Evolutionary conservation across 2,329 filamentous ascomycete genomes (phyloP).

Genomic region (Aspergillus sclerotialis): DNA sequence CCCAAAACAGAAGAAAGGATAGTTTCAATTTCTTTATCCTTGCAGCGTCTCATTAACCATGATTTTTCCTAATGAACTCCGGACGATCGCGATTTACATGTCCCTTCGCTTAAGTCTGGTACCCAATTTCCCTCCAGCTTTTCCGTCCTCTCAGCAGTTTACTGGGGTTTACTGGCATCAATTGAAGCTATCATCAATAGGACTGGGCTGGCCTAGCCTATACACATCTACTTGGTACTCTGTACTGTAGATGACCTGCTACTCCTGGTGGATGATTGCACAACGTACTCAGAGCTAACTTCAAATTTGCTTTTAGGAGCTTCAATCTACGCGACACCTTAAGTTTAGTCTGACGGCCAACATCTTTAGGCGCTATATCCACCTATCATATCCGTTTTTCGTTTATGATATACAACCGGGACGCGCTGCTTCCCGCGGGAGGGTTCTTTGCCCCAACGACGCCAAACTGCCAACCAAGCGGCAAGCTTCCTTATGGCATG

Average conservation of each 20-base stretch:
- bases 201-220: too few relatives aligned
- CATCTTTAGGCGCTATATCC: slow-evolving; percentile 12
- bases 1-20: background rate
- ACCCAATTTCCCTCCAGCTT: background rate
- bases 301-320: background rate
- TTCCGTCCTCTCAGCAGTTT: background rate
- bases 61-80: background rate
- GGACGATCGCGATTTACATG: background rate
- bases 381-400: slow-evolving; percentile 11
- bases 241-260: too few relatives aligned
- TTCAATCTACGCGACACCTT: slow-evolving; percentile 10
- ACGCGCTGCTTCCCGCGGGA: slow-evolving; percentile 12
- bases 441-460: slow-evolving; percentile 5
- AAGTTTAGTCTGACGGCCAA: slow-evolving; percentile 14
- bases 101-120: too few relatives aligned
- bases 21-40: background rate
- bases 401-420: slow-evolving; percentile 9
- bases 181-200: slow-evolving; percentile 16
- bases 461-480: slow-evolving; percentile 5
- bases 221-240: too few relatives aligned
- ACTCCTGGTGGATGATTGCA: background rate
- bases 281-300: background rate
- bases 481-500: slow-evolving; percentile 4
- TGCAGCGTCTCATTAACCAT: background rate
- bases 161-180: too few relatives aligned